phyloP scores from a whole-genome alignment of 495 filamentous ascomycete genomes.

The Penicillium pulvis region DNA sequence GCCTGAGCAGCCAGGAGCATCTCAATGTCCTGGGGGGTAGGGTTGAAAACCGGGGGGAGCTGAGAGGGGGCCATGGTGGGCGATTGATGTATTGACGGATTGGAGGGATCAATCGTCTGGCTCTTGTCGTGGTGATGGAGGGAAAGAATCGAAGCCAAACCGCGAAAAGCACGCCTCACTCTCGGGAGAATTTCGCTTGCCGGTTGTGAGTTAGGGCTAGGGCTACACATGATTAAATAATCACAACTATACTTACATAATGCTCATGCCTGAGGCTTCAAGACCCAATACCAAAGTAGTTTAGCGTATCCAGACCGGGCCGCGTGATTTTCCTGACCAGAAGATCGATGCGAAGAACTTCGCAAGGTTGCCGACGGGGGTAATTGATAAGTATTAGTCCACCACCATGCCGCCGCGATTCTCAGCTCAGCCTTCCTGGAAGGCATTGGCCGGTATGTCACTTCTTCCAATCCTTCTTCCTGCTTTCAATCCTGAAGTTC shows the following conservation, averaged over 20 bases:
- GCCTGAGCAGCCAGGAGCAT: constrained; percentile 95
- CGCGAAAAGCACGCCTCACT: constrained; percentile 35
- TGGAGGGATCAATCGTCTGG: constrained; percentile 57
- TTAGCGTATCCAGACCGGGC: constrained; percentile 30
- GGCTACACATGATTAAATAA: constrained; percentile 24
- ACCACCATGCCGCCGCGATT: constrained; percentile 75
- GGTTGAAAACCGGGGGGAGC: constrained; percentile 87
- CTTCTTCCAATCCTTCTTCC: not conserved
- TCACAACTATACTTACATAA: not conserved
- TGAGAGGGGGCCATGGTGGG: constrained; percentile 91
- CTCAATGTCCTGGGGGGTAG: constrained; percentile 90
- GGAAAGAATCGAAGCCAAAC: constrained; percentile 38
- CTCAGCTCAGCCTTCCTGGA: constrained; percentile 61
- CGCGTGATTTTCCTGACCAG: constrained; percentile 37
- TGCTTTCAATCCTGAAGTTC: not conserved
- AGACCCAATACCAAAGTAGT: constrained; percentile 10
- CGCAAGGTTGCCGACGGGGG: constrained; percentile 16
- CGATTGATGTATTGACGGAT: constrained; percentile 55
- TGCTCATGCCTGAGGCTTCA: constrained; percentile 14
- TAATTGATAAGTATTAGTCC: constrained; percentile 13
- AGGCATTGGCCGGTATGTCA: constrained; percentile 61
- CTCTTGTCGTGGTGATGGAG: constrained; percentile 51
- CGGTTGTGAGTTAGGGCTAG: constrained; percentile 48
- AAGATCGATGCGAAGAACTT: constrained; percentile 33
- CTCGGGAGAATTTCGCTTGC: constrained; percentile 45